Conservation (phyloP, 2,329 filamentous ascomycete species). For the Botrytis fragariae region DNA sequence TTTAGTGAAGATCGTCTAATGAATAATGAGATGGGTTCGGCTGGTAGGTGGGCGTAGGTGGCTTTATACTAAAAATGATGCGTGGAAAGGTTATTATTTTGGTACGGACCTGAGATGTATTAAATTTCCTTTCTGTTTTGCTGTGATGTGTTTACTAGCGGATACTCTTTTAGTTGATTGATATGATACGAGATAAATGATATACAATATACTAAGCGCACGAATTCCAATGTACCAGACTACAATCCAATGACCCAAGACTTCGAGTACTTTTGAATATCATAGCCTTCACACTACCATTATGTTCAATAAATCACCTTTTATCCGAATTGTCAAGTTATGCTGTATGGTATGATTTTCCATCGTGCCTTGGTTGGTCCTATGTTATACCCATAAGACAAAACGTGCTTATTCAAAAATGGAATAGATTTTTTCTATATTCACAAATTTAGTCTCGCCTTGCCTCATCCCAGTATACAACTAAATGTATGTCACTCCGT, state of each 20-base stretch:
- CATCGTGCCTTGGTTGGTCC: not conserved
- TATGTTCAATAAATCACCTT: not conserved
- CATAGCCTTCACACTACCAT: not conserved
- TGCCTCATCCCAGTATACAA: not conserved
- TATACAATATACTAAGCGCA: not conserved
- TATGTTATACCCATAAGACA: not conserved
- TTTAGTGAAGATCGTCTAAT: not conserved
- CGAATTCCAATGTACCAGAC: not conserved
- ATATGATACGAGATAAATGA: slow-evolving; percentile 12
- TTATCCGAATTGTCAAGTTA: not conserved
- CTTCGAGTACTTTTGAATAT: not conserved
- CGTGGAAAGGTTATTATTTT: not conserved
- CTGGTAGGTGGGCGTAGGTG: not conserved
- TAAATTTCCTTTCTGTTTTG: not conserved
- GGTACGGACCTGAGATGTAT: not conserved
- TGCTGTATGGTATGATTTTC: not conserved
- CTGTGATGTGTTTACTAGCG: slow-evolving; percentile 4
- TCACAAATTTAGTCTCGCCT: not conserved
- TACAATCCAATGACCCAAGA: not conserved
- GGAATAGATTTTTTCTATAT: not conserved
- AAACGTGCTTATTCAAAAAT: not conserved
- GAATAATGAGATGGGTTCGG: slow-evolving; percentile 7
- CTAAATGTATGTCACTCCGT: not conserved
- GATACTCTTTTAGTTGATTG: not conserved
- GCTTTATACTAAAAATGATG: not conserved